Base-by-base conservation (phyloP, 179 eudicot genomes). In the Heliamphora pulchella region DNA sequence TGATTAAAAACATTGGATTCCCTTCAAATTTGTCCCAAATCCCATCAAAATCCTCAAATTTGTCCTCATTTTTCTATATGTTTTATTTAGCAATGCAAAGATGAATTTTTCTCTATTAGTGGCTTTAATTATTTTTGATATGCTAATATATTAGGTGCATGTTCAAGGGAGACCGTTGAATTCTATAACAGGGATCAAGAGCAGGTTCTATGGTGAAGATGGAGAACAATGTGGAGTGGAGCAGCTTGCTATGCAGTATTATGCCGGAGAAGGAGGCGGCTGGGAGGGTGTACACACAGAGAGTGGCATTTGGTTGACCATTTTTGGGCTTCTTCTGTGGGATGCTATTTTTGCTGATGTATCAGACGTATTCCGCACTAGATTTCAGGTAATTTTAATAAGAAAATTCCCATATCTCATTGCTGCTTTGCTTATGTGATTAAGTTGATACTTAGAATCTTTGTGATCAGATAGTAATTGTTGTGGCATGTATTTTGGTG, bases 201-300 rank as follows among this genome's bases (percentile, higher is more conserved):
- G 94, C 89, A 86, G 91, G 82, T 93, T 95, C 86, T 95, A 95
- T 85, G 90, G 89, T 71, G 92, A 92, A 89, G 93, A 95, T 75
- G 98, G 90, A 74, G 98, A 91, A 75, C 98, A 90, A 81, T 94
- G 98, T 88, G 97, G 97, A 66, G 98, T 95, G 11, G 98, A 95
- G 86, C 85, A 91, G 85, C 91, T 95, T 81, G 98, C 98, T 50
- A 85, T 93, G 83, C 92, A 95, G 83, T 93, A 86, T 86, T 95
- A 95, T 87, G 95, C 93, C 50, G 89, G 93, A 84, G 98, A 94
- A 84, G 98, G 93, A 31, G 97, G 97, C 68, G 90, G 92, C 61
- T 95, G 98, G 98, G 93, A 91, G 75, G 98, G 98, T 83, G 92
- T 92, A 78, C 98, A 95, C 86, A 73, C 98, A 18, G 98, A 95